phyloP scores from a whole-genome alignment of 139 green algal genomes.

The Haematococcus sp. region DNA sequence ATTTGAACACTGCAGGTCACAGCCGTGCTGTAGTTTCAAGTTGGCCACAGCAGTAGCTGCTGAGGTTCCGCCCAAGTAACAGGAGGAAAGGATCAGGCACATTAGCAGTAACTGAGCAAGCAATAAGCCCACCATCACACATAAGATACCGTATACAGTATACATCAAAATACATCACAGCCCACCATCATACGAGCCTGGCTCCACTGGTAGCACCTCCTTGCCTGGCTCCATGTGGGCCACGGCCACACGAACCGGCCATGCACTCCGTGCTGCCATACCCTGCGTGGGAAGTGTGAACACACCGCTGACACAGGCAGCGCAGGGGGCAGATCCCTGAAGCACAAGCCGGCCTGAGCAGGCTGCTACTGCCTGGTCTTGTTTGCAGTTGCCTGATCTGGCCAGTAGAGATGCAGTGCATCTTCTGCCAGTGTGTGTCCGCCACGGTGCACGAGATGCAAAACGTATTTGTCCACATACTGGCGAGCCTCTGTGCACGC shows the following conservation, averaged over 20 bases:
- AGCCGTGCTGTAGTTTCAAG: too few relatives aligned
- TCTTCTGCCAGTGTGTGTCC: too few relatives aligned
- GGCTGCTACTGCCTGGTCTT: not conserved
- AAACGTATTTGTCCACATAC: too few relatives aligned
- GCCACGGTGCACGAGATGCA: too few relatives aligned
- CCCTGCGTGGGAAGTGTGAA: not conserved
- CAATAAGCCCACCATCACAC: too few relatives aligned
- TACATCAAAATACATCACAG: not conserved
- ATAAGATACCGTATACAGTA: too few relatives aligned
- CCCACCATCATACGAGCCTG: conserved; percentile 1
- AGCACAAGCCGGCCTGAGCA: not conserved
- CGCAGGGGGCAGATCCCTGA: not conserved
- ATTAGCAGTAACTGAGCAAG: too few relatives aligned
- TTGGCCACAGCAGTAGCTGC: too few relatives aligned
- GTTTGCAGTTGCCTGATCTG: not conserved
- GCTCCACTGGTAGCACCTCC: conserved; percentile 18
- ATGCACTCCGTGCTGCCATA: not conserved
- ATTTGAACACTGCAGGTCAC: too few relatives aligned
- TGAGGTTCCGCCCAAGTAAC: too few relatives aligned
- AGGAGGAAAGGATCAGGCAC: too few relatives aligned
- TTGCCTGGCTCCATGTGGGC: not conserved
- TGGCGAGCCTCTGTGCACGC: too few relatives aligned
- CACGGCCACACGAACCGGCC: not conserved
- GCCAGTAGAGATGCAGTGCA: not conserved
- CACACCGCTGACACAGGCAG: not conserved